These are phyloP conservation scores for Millerago galiae DNA, from an alignment of 805 yeast species.

Conservation along the genomic window DNA sequence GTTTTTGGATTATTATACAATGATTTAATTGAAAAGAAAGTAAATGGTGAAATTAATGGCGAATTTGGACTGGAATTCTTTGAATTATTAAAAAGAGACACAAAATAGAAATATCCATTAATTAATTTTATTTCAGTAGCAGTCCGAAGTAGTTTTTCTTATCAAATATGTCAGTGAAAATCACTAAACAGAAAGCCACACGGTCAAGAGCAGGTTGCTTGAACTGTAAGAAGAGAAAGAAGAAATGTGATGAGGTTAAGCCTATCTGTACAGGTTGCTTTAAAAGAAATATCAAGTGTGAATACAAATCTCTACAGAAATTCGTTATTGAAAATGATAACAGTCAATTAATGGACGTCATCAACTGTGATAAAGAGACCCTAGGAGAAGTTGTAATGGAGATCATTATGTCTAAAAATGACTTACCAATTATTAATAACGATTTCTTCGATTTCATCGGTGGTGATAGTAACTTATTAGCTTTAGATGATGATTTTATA, in stretches of 20 bases:
- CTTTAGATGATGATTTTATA: slow-evolving; percentile 8
- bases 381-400: slow-evolving; percentile 9
- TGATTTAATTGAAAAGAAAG: slow-evolving; percentile 24
- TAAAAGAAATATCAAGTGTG: slow-evolving; percentile 26
- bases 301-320: slow-evolving; percentile 9
- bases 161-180: too few relatives aligned
- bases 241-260: slow-evolving; percentile 42
- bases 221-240: slow-evolving; percentile 38
- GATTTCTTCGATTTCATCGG: not conserved
- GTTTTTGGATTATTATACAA: slow-evolving; percentile 34
- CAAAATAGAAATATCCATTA: too few relatives aligned
- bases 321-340: not conserved
- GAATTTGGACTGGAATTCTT: slow-evolving; percentile 24
- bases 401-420: not conserved
- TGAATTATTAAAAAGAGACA: slow-evolving; percentile 3
- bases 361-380: slow-evolving; percentile 6
- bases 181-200: too few relatives aligned
- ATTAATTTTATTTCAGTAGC: too few relatives aligned
- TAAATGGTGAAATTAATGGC: slow-evolving; percentile 12
- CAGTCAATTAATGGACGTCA: slow-evolving; percentile 3
- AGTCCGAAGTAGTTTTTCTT: too few relatives aligned
- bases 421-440: not conserved
- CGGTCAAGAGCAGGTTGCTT: slow-evolving; percentile 34
- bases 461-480: not conserved
- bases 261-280: slow-evolving; percentile 42